Conservation (phyloP, 192 early-diverging fungal genomes). For the Entomortierella lignicola region DNA sequence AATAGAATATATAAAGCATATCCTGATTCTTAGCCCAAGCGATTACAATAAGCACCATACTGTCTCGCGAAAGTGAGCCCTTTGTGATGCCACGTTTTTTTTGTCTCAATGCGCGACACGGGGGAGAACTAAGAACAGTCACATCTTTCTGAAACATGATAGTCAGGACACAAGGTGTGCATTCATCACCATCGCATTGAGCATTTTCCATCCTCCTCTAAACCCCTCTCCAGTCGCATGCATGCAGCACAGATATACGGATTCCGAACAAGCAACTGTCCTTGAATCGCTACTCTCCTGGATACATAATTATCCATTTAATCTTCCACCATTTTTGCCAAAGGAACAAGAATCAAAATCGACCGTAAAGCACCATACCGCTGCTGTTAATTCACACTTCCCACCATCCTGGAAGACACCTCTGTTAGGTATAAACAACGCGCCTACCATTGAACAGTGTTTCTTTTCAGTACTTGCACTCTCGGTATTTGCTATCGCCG, state of each 20-base stretch:
- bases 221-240: slow-evolving; percentile 12
- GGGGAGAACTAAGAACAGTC: too few species aligned
- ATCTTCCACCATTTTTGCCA: not conserved
- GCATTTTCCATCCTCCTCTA: too few species aligned
- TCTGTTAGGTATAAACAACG: not conserved
- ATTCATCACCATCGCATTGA: too few species aligned
- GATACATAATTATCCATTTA: slow-evolving; percentile 3
- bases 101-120: too few species aligned
- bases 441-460: not conserved
- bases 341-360: not conserved
- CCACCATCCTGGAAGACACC: not conserved
- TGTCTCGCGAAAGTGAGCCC: too few species aligned
- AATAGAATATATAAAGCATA: too few species aligned
- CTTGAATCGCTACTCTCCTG: slow-evolving; percentile 25
- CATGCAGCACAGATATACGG: slow-evolving; percentile 10
- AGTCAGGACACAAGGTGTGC: too few species aligned
- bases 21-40: too few species aligned
- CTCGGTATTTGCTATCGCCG: not conserved
- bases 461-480: not conserved
- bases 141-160: too few species aligned
- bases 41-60: too few species aligned
- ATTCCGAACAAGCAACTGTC: slow-evolving; percentile 24
- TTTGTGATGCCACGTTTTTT: too few species aligned
- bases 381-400: not conserved
- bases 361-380: not conserved